Evolutionary conservation across 2,329 filamentous ascomycete species (phyloP).

Genomic region (Fusarium penzigii): DNA sequence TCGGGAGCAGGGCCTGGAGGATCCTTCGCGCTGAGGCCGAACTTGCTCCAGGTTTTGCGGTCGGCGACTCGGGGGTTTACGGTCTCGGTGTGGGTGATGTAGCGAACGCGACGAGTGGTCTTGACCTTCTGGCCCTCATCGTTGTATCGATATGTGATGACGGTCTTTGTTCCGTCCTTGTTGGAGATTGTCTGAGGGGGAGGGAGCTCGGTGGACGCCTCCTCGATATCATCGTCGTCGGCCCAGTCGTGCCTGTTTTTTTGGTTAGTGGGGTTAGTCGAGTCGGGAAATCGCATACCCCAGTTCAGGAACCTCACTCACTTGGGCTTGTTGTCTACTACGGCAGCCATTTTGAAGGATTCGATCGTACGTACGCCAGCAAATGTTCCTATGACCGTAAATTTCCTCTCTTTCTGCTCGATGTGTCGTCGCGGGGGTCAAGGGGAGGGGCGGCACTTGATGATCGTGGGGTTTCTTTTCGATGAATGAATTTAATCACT

Average conservation of each 20-base stretch:
- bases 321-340: slow-evolving; percentile 43
- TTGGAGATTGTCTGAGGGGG: slow-evolving; percentile 88
- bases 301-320: slow-evolving; percentile 29
- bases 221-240: slow-evolving; percentile 89
- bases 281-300: slow-evolving; percentile 19
- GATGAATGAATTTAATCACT: slow-evolving; percentile 40
- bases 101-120: slow-evolving; percentile 92
- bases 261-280: slow-evolving; percentile 41
- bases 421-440: slow-evolving; percentile 24
- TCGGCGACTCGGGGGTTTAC: slow-evolving; percentile 97
- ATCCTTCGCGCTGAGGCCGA: slow-evolving; percentile 87
- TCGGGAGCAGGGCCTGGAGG: slow-evolving; percentile 78
- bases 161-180: slow-evolving; percentile 98
- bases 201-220: slow-evolving; percentile 69
- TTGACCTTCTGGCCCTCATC: slow-evolving; percentile 96
- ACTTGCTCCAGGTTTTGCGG: slow-evolving; percentile 90
- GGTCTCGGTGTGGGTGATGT: slow-evolving; percentile 85
- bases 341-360: slow-evolving; percentile 39
- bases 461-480: slow-evolving; percentile 42
- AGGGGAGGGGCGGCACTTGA: slow-evolving; percentile 22
- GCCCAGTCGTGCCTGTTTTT: slow-evolving; percentile 76
- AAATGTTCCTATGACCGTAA: slow-evolving; percentile 12
- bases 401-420: slow-evolving; percentile 17
- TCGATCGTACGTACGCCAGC: slow-evolving; percentile 19
- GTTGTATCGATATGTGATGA: slow-evolving; percentile 86